Conservation (phyloP, 2,329 filamentous ascomycete species). For the Xylariaceae sp. region DNA sequence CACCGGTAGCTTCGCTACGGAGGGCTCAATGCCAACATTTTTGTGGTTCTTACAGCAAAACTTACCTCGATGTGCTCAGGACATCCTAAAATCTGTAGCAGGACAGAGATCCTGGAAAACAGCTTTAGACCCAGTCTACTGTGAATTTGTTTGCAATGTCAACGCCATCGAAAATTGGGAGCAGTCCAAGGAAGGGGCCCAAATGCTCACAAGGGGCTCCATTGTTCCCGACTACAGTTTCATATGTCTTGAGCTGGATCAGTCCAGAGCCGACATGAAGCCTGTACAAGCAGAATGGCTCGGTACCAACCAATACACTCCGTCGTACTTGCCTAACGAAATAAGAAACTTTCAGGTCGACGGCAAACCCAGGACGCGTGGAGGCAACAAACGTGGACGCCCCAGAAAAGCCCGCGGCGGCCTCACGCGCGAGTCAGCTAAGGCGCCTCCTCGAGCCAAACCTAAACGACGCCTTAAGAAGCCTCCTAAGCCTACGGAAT, state of each 20-base stretch:
- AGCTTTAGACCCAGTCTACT: slow-evolving; percentile 22
- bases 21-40: slow-evolving; percentile 13
- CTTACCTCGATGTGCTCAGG: slow-evolving; percentile 20
- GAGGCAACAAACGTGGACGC: too few species aligned
- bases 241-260: slow-evolving; percentile 33
- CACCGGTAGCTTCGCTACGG: slow-evolving; percentile 8
- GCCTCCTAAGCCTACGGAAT: slow-evolving; percentile 10
- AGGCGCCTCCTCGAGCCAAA: too few species aligned
- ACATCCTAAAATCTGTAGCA: slow-evolving; percentile 19
- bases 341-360: slow-evolving; percentile 18
- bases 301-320: slow-evolving; percentile 36
- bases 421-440: too few species aligned
- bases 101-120: slow-evolving; percentile 13
- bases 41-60: slow-evolving; percentile 19
- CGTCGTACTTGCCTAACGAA: slow-evolving; percentile 41
- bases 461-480: too few species aligned
- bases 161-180: slow-evolving; percentile 46
- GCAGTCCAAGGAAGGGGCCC: slow-evolving; percentile 33
- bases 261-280: slow-evolving; percentile 21
- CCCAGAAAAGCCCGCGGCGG: too few species aligned
- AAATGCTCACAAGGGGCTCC: slow-evolving; percentile 30
- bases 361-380: too few species aligned
- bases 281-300: slow-evolving; percentile 34
- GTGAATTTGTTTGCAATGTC: slow-evolving; percentile 24
- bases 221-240: slow-evolving; percentile 37